Base-by-base conservation (phyloP, 2,329 filamentous ascomycete genomes). In the Dactylonectria macrodidyma region DNA sequence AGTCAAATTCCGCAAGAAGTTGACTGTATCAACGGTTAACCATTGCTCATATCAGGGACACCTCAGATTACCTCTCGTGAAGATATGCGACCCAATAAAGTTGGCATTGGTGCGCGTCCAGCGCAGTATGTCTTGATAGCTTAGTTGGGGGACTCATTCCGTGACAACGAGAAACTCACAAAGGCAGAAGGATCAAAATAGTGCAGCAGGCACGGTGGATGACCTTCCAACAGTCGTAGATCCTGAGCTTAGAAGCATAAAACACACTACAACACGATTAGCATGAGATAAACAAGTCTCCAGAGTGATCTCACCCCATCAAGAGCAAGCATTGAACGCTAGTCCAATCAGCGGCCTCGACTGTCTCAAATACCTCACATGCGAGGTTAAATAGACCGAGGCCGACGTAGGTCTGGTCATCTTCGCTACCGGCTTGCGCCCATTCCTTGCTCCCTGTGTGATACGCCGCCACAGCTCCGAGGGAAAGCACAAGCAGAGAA, bases 41-140 rank as follows among this genome's bases (percentile, higher is more conserved):
- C 3, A 11, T 8, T 46, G 11, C 14, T 55, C 24, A 36, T 7
- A 2, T 33, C 3, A 16, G 14, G 6, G 19, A 19, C 26, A 11
- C 2, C 11, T 3, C 6, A n/a, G 10, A 1, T 14, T 51, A 65
- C 70, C 70, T 72, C n/a, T 71, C 70, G 10, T 71, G 62, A 3
- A 72, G 36, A 57, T 69, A 72, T 52, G 68, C 61, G 8, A 72
- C 66, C 70, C 68, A 72, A 38, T 67, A 71, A 1, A 69, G 26
- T 16, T 69, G 66, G 33, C 68, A 72, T 34, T 72, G 59, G 4
- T 71, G 60, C 2, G 68, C 48, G 8, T 68, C 69, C 5, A 71
- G 16, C 6, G 54, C 59, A 0, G 57, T 48, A 41, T 71, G 69
- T 0, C 69, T 70, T 2, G 41, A n/a, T 5, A 7, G 41, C 7